phyloP scores from a whole-genome alignment of 139 green algal genomes.

The Coelastrella sp. region DNA sequence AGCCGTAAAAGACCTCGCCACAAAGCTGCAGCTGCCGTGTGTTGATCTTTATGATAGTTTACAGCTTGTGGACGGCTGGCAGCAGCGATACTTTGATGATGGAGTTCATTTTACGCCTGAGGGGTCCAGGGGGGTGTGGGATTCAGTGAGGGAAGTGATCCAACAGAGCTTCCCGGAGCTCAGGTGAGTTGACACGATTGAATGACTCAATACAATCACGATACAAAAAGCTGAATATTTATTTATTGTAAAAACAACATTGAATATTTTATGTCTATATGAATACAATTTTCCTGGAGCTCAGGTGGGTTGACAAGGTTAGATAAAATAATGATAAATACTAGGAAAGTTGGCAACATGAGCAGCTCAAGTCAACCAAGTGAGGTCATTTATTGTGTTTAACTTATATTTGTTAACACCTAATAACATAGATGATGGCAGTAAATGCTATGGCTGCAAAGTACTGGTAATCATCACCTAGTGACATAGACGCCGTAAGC shows the following conservation, averaged over 20 bases:
- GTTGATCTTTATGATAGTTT: conserved; percentile 79
- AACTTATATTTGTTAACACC: background rate
- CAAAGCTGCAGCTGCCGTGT: conserved; percentile 60
- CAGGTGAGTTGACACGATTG: background rate
- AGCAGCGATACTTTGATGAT: conserved; percentile 62
- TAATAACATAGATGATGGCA: too few species aligned
- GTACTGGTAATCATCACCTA: too few species aligned
- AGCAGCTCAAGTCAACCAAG: too few species aligned
- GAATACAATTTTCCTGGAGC: too few species aligned
- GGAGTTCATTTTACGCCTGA: conserved; percentile 79
- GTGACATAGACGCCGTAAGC: too few species aligned
- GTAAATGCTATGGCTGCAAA: too few species aligned
- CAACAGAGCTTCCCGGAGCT: conserved; percentile 55
- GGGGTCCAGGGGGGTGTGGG: conserved; percentile 65
- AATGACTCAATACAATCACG: too few species aligned
- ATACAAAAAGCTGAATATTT: background rate
- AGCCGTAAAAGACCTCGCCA: conserved; percentile 56
- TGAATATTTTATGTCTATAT: background rate
- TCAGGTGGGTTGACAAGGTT: too few species aligned
- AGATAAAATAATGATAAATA: too few species aligned
- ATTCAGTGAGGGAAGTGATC: conserved; percentile 61
- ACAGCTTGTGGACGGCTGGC: conserved; percentile 59
- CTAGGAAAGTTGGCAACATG: too few species aligned
- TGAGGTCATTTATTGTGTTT: conserved; percentile 25
- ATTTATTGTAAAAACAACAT: background rate